phyloP scores from a whole-genome alignment of 2,329 filamentous ascomycete genomes.

The Amauroascus niger region DNA sequence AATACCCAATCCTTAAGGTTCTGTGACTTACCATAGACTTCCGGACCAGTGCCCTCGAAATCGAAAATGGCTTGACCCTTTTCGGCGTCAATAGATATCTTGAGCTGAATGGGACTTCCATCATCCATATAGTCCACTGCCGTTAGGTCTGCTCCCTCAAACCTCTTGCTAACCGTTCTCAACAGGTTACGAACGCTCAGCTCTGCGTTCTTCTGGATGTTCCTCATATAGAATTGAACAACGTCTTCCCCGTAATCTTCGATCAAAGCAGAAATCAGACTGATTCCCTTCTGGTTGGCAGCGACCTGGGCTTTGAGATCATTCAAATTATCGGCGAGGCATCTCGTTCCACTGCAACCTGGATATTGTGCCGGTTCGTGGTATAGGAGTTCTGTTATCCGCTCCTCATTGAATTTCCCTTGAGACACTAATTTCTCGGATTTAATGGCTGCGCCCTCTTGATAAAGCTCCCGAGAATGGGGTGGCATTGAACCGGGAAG shows the following conservation, averaged over 20 bases:
- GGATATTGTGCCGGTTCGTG: conserved; percentile 60
- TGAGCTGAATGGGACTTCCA: conserved; percentile 64
- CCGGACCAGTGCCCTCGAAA: conserved; percentile 65
- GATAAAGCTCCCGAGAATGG: conserved; percentile 54
- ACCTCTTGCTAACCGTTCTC: conserved; percentile 55
- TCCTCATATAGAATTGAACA: conserved; percentile 69
- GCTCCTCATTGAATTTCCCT: conserved; percentile 63
- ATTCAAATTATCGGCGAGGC: conserved; percentile 67
- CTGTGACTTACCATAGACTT: conserved; percentile 53
- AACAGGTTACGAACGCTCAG: conserved; percentile 60
- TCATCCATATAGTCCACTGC: conserved; percentile 77
- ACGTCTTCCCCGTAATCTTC: conserved; percentile 63
- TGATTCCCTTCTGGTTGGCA: conserved; percentile 72
- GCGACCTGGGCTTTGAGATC: conserved; percentile 76
- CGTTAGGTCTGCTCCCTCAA: conserved; percentile 54
- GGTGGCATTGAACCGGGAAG: conserved; percentile 70
- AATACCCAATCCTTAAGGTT: background rate
- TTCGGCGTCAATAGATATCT: conserved; percentile 59
- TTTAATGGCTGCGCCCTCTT: conserved; percentile 57
- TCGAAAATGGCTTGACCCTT: conserved; percentile 66
- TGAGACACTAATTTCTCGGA: conserved; percentile 57
- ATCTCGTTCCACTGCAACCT: conserved; percentile 65
- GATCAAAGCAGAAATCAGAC: conserved; percentile 59
- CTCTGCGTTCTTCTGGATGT: conserved; percentile 69
- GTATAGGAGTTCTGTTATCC: conserved; percentile 58